Evolutionary conservation across 352 stramenopile genomes (phyloP).

Genomic region (Phytophthora pistaciae): DNA sequence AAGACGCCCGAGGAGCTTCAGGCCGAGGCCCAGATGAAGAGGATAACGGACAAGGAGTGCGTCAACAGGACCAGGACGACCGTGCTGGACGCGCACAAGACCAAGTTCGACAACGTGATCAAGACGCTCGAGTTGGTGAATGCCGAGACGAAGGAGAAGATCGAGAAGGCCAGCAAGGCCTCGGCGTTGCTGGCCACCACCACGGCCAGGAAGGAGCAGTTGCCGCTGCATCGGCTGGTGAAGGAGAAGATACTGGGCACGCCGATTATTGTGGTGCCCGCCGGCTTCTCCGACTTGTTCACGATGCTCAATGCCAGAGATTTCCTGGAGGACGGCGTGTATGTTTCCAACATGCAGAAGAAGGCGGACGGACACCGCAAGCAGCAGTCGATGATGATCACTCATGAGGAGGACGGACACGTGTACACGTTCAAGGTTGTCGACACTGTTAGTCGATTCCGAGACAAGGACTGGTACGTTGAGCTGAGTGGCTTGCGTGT

Average conservation of each 20-base stretch:
- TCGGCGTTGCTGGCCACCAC: slow-evolving; percentile 55
- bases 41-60: slow-evolving; percentile 74
- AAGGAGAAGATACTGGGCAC: slow-evolving; percentile 86
- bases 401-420: slow-evolving; percentile 83
- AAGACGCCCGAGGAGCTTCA: slow-evolving; percentile 42
- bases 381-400: slow-evolving; percentile 83
- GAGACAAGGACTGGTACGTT: slow-evolving; percentile 88
- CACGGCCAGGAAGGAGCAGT: slow-evolving; percentile 63
- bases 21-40: slow-evolving; percentile 63
- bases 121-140: slow-evolving; percentile 86
- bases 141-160: slow-evolving; percentile 88
- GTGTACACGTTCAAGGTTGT: slow-evolving; percentile 91
- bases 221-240: slow-evolving; percentile 71
- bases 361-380: slow-evolving; percentile 86
- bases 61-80: slow-evolving; percentile 72
- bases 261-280: slow-evolving; percentile 93
- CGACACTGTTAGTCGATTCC: slow-evolving; percentile 87
- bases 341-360: slow-evolving; percentile 86
- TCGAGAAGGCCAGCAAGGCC: slow-evolving; percentile 84
- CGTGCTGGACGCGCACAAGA: slow-evolving; percentile 81
- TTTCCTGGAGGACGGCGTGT: slow-evolving; percentile 89
- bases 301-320: slow-evolving; percentile 92
- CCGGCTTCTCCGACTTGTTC: slow-evolving; percentile 87
- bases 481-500: neutral
- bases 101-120: slow-evolving; percentile 85